Conservation (phyloP, 2,329 filamentous ascomycete species). For the Colletotrichum magnum region DNA sequence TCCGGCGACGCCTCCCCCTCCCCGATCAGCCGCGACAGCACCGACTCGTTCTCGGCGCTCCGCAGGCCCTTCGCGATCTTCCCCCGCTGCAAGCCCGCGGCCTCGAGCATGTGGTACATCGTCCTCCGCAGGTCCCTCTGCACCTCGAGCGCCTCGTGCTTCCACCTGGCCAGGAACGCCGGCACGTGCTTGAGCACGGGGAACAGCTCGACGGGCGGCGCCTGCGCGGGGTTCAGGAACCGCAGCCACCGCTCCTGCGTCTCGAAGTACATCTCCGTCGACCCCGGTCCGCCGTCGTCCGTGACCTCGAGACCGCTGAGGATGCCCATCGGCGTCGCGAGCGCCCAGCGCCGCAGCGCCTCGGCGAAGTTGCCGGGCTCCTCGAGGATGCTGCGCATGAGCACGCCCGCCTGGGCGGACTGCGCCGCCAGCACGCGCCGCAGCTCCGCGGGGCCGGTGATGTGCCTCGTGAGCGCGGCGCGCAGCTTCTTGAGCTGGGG, state of each 20-base stretch:
- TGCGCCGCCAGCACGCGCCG: conserved; percentile 40
- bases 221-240: conserved; percentile 45
- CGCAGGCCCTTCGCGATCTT: conserved; percentile 46
- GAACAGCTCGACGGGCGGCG: conserved; percentile 47
- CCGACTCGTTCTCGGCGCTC: conserved; percentile 56
- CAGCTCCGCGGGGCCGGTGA: conserved; percentile 44
- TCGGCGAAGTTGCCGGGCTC: conserved; percentile 35
- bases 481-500: conserved; percentile 23
- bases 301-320: conserved; percentile 42
- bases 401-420: conserved; percentile 42
- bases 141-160: conserved; percentile 56
- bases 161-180: conserved; percentile 61
- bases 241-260: conserved; percentile 44
- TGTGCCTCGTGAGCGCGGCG: conserved; percentile 37
- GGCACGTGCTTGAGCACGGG: conserved; percentile 57
- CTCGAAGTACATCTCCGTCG: conserved; percentile 42
- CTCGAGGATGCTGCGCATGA: conserved; percentile 42
- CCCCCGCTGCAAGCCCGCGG: conserved; percentile 47
- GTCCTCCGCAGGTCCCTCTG: conserved; percentile 54
- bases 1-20: conserved; percentile 50
- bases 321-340: conserved; percentile 45
- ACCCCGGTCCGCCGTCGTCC: conserved; percentile 35
- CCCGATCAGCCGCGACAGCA: conserved; percentile 57
- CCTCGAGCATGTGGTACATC: conserved; percentile 55
- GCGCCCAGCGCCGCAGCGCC: conserved; percentile 44